Evolutionary conservation across 768 basidiomycete genomes (phyloP).

Genomic region (Agaricus sinodeliciosus): DNA sequence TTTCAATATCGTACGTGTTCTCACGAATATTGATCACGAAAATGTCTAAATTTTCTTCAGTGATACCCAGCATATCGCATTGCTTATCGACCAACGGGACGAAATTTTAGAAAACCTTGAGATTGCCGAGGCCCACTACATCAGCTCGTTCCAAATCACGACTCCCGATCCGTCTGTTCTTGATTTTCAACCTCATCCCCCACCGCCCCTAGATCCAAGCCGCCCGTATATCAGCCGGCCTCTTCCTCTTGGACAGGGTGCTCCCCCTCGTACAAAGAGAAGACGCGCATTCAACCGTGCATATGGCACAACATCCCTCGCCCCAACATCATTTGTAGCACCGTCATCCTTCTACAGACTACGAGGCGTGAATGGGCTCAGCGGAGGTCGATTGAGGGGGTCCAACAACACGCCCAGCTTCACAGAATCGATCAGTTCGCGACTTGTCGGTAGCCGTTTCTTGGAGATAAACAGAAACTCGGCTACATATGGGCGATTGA

Average conservation of each 20-base stretch:
- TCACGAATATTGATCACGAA: neutral
- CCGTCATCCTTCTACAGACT: conserved; percentile 79
- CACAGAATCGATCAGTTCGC: conserved; percentile 53
- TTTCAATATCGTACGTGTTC: conserved; percentile 60
- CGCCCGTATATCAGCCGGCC: conserved; percentile 67
- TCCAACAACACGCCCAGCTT: conserved; percentile 38
- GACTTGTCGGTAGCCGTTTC: conserved; percentile 62
- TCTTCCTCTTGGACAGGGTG: conserved; percentile 39
- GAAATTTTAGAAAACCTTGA: conserved; percentile 75
- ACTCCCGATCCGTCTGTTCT: conserved; percentile 69
- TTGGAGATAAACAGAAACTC: conserved; percentile 66
- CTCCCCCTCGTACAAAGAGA: conserved; percentile 28
- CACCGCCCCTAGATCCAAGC: conserved; percentile 32
- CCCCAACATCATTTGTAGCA: conserved; percentile 73
- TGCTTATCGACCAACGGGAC: conserved; percentile 71
- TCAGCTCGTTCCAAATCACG: conserved; percentile 64
- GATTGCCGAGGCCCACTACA: conserved; percentile 74
- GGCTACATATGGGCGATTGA: conserved; percentile 47
- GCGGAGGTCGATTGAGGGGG: conserved; percentile 49
- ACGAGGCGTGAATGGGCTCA: conserved; percentile 52
- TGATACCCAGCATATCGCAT: conserved; percentile 59
- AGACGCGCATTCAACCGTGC: conserved; percentile 57
- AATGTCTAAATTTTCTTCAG: conserved; percentile 27
- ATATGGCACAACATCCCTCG: conserved; percentile 58
- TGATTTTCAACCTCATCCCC: conserved; percentile 42